Conservation (phyloP, 2,329 filamentous ascomycete species). For the Hypoxylon sp. region DNA sequence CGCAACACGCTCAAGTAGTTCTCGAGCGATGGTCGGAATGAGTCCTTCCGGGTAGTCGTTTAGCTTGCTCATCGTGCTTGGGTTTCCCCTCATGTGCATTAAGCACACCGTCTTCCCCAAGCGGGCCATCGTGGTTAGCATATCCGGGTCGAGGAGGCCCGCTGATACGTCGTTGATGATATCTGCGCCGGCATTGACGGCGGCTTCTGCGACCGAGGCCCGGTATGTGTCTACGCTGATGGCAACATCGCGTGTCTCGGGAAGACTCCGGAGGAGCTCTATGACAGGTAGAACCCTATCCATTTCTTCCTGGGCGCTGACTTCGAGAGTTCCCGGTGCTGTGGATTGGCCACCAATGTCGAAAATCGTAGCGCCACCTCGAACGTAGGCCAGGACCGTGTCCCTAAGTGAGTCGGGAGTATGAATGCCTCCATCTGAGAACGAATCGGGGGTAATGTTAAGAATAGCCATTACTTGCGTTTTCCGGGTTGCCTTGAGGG, state of each 20-base stretch:
- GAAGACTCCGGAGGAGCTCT: constrained; percentile 74
- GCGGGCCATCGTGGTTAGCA: constrained; percentile 83
- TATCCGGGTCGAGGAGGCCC: constrained; percentile 80
- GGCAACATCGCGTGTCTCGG: constrained; percentile 71
- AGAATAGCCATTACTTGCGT: constrained; percentile 94
- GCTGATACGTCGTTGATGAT: constrained; percentile 96
- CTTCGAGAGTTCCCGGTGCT: constrained; percentile 77
- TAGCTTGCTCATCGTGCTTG: constrained; percentile 80
- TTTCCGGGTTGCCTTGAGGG: constrained; percentile 67
- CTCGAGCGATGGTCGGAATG: constrained; percentile 72
- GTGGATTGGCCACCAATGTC: constrained; percentile 96
- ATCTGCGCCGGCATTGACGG: constrained; percentile 83
- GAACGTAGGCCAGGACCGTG: constrained; percentile 73
- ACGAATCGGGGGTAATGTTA: constrained; percentile 95
- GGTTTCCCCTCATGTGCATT: constrained; percentile 95
- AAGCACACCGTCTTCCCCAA: constrained; percentile 83
- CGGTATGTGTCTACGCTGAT: constrained; percentile 96
- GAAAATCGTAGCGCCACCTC: constrained; percentile 81
- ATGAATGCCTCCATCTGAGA: constrained; percentile 87
- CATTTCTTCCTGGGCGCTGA: constrained; percentile 80
- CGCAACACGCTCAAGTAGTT: constrained; percentile 76
- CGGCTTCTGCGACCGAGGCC: constrained; percentile 81
- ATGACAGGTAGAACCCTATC: constrained; percentile 85
- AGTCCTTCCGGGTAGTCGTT: constrained; percentile 78
- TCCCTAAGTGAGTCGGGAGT: constrained; percentile 65